Conservation (phyloP, 164 flowering plant genomes). For the Magnolia sinica region DNA sequence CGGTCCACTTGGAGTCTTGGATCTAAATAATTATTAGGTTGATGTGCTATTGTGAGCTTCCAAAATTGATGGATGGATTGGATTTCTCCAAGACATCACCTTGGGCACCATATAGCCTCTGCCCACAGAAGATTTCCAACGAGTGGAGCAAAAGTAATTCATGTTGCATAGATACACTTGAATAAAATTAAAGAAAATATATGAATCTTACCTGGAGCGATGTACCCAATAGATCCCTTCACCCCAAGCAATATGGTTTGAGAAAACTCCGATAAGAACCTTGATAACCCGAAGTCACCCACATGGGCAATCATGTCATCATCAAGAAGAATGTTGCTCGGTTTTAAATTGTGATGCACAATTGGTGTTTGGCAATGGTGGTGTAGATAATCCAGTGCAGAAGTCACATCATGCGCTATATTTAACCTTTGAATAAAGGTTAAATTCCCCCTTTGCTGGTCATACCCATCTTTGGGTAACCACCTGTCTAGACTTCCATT, state of each 20-base stretch:
- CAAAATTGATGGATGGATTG: no score
- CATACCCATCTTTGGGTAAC: slow-evolving; percentile 16
- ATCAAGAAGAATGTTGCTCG: slow-evolving; percentile 32
- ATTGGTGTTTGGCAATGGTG: slow-evolving; percentile 17
- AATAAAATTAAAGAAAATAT: not conserved
- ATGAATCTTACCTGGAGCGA: not conserved
- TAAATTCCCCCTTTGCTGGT: slow-evolving; percentile 3
- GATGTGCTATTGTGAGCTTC: no score
- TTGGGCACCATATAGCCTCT: no score
- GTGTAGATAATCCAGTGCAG: slow-evolving; percentile 31
- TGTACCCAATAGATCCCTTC: not conserved
- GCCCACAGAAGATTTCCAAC: no score
- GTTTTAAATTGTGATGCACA: slow-evolving; percentile 34
- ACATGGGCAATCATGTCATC: slow-evolving; percentile 7
- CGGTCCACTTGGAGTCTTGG: no score
- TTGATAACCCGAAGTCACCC: slow-evolving; percentile 34
- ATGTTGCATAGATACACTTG: no score
- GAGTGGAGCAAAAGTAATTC: no score
- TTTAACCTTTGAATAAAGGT: slow-evolving; percentile 23
- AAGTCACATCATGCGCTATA: slow-evolving; percentile 33
- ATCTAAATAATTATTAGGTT: no score
- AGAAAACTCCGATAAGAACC: slow-evolving; percentile 8
- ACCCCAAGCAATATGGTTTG: not conserved
- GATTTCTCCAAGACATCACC: no score
- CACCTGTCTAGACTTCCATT: slow-evolving; percentile 37